phyloP scores from a whole-genome alignment of 345 rosid species.

The Dipteronia dyeriana region DNA sequence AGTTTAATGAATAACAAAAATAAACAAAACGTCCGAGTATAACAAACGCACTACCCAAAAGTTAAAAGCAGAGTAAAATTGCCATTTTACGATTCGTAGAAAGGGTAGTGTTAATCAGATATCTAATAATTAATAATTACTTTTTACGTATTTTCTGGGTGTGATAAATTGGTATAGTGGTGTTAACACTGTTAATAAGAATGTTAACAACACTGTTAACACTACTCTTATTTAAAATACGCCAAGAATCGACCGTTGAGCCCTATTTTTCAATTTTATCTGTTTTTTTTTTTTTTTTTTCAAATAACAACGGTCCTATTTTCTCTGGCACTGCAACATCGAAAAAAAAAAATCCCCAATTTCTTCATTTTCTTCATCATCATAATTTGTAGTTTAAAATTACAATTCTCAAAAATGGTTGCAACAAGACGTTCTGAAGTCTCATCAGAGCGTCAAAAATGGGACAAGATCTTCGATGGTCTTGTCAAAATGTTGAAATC shows the following conservation, averaged over 20 bases:
- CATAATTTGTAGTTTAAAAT: slow-evolving; percentile 11
- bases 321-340: slow-evolving; percentile 13
- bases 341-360: background rate
- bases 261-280: background rate
- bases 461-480: slow-evolving; percentile 56
- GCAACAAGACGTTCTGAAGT: slow-evolving; percentile 22
- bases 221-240: too few relatives aligned
- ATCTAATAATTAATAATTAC: too few relatives aligned
- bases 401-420: slow-evolving; percentile 28
- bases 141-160: too few relatives aligned
- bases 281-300: background rate
- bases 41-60: too few relatives aligned
- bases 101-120: too few relatives aligned
- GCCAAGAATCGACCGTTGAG: slow-evolving; percentile 24
- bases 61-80: too few relatives aligned
- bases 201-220: too few relatives aligned
- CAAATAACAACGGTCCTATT: slow-evolving; percentile 26
- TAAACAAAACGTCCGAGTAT: too few relatives aligned
- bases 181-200: too few relatives aligned
- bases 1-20: too few relatives aligned
- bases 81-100: too few relatives aligned
- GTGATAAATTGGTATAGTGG: too few relatives aligned
- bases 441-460: slow-evolving; percentile 49
- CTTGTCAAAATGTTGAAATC: slow-evolving; percentile 51
- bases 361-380: slow-evolving; percentile 17